Base-by-base conservation (phyloP, 2,329 filamentous ascomycete genomes). In the Decorospora gaudefroyi region DNA sequence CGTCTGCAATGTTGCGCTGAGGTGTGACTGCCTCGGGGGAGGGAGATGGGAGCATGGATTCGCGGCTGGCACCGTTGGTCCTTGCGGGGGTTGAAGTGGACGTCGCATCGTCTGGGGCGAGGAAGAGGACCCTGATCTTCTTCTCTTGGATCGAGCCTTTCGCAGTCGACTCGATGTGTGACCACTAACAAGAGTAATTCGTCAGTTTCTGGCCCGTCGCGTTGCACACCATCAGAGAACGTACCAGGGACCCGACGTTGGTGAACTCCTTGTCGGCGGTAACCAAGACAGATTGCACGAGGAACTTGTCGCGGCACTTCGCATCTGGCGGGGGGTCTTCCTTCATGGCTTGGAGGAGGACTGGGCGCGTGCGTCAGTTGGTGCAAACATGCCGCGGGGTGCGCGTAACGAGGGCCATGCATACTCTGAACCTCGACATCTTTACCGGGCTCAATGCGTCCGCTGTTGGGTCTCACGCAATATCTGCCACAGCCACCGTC, bases 301-400 rank as follows among this genome's bases (percentile, higher is more conserved):
- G 82, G 73, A 97, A 97, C 77, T 97, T 97, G 80, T 97, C 92
- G 72, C 89, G 87, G 77, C 93, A 99, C 72, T 90, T 91, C 51
- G 87, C 85, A 69, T 96, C 91, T 45, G 78, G 72, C 13, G 91
- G 82, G 42, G 92, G 92, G 65, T 97, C 91, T 67, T 90, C 84
- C 78, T 96, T 96, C 93, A 99, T 96, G 16, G 92, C 90, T 76
- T 99, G 93, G 28, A 99, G 84, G 25, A 97, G 85, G 46, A 99
- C 93, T 95, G 58, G 37, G 47, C 38, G 37, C 44, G 58, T 42
- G 51, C 46, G 62, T 69, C 46, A 70, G 65, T 52, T 36, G 19
- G 27, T 57, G 49, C 43, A 39, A 23, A 11, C 30, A 47, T 38
- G 37, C 51, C 45, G 34, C 47, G 46, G 46, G 31, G 22, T 34